Evolutionary conservation across 768 basidiomycete genomes (phyloP).

Genomic region (Hebeloma cylindrosporum): DNA sequence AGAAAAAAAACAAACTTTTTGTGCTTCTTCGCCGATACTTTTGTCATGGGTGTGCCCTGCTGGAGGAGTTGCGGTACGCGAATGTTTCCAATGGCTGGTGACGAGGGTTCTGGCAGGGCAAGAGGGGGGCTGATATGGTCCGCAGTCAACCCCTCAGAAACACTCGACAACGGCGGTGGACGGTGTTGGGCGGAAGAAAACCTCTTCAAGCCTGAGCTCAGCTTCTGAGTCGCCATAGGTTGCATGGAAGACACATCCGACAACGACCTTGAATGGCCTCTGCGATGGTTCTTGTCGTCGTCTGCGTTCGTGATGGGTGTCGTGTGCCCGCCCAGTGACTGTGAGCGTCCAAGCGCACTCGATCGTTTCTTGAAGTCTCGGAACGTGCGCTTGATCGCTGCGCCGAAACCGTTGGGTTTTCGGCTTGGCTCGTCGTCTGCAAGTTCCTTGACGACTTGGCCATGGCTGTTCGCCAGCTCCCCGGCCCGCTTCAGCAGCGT

Average conservation of each 20-base stretch:
- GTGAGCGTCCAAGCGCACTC: constrained; percentile 33
- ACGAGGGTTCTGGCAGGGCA: background rate
- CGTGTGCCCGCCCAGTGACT: constrained; percentile 20
- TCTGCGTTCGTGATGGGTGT: background rate
- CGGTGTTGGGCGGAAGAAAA: constrained; percentile 4
- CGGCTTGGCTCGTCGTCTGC: constrained; percentile 11
- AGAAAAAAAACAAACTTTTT: constrained; percentile 70
- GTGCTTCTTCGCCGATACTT: constrained; percentile 77
- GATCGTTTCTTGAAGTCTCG: constrained; percentile 26
- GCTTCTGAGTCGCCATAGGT: background rate
- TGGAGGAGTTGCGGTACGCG: constrained; percentile 56
- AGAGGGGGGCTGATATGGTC: background rate
- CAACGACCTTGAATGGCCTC: constrained; percentile 17
- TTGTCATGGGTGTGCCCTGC: constrained; percentile 73
- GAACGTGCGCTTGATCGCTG: constrained; percentile 20
- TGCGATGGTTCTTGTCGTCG: constrained; percentile 1
- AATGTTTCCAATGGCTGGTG: constrained; percentile 13
- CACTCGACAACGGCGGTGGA: constrained; percentile 10
- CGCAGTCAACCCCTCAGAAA: constrained; percentile 8
- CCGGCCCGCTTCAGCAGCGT: constrained; percentile 37
- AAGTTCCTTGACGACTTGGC: constrained; percentile 25
- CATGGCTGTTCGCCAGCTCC: constrained; percentile 32
- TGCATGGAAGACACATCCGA: constrained; percentile 11
- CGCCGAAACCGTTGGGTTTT: constrained; percentile 5
- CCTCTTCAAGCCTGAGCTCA: background rate